Evolutionary conservation across 345 rosid genomes (phyloP).

Genomic region (Stellera chamaejasme): DNA sequence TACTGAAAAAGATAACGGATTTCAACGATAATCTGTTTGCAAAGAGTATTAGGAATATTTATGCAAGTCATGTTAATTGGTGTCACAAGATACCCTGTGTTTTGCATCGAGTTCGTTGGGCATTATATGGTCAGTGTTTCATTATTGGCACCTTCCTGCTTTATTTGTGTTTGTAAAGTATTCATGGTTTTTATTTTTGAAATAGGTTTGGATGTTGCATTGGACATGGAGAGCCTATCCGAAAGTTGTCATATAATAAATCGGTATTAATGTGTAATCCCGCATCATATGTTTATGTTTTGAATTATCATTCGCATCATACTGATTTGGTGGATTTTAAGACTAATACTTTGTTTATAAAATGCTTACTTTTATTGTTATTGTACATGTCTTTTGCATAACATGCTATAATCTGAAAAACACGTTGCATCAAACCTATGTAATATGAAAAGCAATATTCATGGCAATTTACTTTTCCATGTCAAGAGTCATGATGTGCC

Average conservation of each 20-base stretch:
- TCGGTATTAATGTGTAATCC: conserved; percentile 37
- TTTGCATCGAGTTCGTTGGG: too few relatives aligned
- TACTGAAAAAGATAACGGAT: too few relatives aligned
- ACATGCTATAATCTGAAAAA: background rate
- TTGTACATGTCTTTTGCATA: too few relatives aligned
- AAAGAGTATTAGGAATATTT: too few relatives aligned
- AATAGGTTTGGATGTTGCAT: conserved; percentile 93
- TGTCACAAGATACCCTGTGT: too few relatives aligned
- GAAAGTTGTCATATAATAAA: conserved; percentile 86
- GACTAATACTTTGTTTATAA: background rate
- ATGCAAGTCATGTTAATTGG: too few relatives aligned
- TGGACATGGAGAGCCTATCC: conserved; percentile 93
- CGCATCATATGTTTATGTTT: background rate
- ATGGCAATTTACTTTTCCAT: background rate
- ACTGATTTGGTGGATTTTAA: background rate
- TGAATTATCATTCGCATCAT: background rate
- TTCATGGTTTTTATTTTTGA: conserved; percentile 4
- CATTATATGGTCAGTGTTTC: conserved; percentile 32
- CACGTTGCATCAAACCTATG: background rate
- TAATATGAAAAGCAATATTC: background rate
- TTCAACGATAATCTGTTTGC: too few relatives aligned
- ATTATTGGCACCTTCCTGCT: conserved; percentile 9
- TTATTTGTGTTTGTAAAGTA: background rate
- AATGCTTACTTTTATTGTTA: background rate
- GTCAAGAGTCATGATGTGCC: background rate